A percentile compares a stretch with the other conserved stretches of the same genome.
Evolutionary conservation across 176 grass and related monocot genomes (phyloP).

Genomic region (Hyparrhenia diplandra): DNA sequence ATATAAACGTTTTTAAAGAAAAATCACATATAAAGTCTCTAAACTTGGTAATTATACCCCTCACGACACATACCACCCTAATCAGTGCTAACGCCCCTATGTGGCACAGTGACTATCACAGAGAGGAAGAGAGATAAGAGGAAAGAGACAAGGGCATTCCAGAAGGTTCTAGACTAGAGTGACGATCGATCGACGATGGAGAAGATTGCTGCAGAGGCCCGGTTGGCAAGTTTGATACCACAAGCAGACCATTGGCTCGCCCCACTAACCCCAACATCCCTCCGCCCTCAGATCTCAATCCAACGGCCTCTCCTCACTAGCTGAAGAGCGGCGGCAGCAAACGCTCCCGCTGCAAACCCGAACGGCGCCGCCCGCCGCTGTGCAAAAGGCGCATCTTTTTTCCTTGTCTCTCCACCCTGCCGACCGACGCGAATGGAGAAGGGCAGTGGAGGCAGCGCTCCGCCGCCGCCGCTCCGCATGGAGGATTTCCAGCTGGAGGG

Average conservation of each 20-base stretch:
- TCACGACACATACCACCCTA: no score
- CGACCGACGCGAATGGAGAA: conserved; percentile 36
- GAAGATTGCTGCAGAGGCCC: not conserved
- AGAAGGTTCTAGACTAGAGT: no score
- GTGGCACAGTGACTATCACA: no score
- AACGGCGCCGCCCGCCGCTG: not conserved
- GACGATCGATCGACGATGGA: no score
- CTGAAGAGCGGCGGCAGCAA: not conserved
- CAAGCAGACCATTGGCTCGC: not conserved
- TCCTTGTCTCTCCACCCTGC: not conserved
- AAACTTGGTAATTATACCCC: no score
- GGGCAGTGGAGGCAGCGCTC: conserved; percentile 17
- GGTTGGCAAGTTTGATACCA: conserved; percentile 28
- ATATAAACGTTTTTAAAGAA: no score
- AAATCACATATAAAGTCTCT: no score
- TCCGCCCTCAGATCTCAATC: conserved; percentile 11
- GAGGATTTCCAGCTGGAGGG: conserved; percentile 46
- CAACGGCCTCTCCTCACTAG: not conserved
- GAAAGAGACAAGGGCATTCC: no score
- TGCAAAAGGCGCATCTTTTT: not conserved
- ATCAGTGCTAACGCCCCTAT: no score
- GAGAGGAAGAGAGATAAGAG: no score
- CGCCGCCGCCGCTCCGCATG: conserved; percentile 20
- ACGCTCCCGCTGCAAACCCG: not conserved
- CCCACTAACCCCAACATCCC: not conserved